These are phyloP conservation scores for Termitomyces sp. DNA, from an alignment of 768 basidiomycete genomes.

Conservation along the genomic window DNA sequence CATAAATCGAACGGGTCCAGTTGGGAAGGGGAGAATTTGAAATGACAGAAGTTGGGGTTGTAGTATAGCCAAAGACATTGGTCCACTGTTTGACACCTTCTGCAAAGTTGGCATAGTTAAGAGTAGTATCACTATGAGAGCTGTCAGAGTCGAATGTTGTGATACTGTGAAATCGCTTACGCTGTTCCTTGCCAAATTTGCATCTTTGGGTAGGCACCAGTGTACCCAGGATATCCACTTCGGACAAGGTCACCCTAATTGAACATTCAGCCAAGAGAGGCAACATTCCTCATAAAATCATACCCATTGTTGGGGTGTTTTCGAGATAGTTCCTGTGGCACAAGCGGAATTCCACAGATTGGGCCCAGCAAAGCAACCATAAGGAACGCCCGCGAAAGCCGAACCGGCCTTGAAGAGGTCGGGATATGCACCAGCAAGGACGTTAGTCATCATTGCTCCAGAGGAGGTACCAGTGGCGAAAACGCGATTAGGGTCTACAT, in stretches of 20 bases:
- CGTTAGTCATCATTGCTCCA: slow-evolving; percentile 59
- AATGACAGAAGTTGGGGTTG: slow-evolving; percentile 32
- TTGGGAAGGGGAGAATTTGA: slow-evolving; percentile 37
- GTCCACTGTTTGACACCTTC: slow-evolving; percentile 55
- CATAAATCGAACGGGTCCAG: slow-evolving; percentile 44
- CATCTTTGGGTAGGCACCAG: slow-evolving; percentile 43
- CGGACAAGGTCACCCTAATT: slow-evolving; percentile 40
- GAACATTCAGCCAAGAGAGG: not conserved
- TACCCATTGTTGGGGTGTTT: slow-evolving; percentile 44
- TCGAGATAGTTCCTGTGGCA: slow-evolving; percentile 35
- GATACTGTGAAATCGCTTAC: slow-evolving; percentile 9
- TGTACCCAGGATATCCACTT: slow-evolving; percentile 46
- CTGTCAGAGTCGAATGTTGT: not conserved
- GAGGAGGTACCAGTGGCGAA: slow-evolving; percentile 48
- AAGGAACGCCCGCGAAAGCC: slow-evolving; percentile 48
- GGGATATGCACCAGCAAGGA: slow-evolving; percentile 48
- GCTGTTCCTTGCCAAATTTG: slow-evolving; percentile 52
- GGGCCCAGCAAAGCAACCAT: slow-evolving; percentile 47
- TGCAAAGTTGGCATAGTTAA: slow-evolving; percentile 43
- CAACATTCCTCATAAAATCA: slow-evolving; percentile 5
- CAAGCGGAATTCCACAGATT: slow-evolving; percentile 44
- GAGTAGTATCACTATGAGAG: slow-evolving; percentile 39
- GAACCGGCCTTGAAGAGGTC: slow-evolving; percentile 46
- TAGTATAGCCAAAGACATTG: slow-evolving; percentile 42
- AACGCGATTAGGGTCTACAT: slow-evolving; percentile 40